Base-by-base conservation (phyloP, 2,329 filamentous ascomycete genomes). In the Fusarium nygamai region DNA sequence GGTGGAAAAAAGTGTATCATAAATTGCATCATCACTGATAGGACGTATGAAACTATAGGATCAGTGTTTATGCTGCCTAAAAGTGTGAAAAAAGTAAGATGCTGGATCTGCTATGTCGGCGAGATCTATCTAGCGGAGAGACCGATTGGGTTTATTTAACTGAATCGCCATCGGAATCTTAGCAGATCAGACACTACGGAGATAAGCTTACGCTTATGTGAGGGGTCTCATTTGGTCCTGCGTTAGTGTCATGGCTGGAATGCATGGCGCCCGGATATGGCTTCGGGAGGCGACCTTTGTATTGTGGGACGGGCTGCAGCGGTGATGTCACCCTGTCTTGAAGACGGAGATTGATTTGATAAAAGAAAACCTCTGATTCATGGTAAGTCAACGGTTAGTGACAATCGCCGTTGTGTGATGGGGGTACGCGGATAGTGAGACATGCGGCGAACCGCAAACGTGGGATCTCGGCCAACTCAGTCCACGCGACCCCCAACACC, bases 211-310 rank as follows among this genome's bases (percentile, higher is more conserved):
- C 41, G 3, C 20, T 44, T 14, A 12, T 4, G 1, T 22, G 14
- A 24, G 19, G n/a, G 34, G 24, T 27, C 17, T 31, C 20, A 27
- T 16, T n/a, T 62, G 10, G 12, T 43, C 36, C 43, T 27, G 31
- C 31, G 41, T 27, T 19, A 27, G 51, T 5, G 27, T 39, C 34
- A n/a, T 5, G 19, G 22, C 7, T 70, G 67, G 67, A 70, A 70
- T 70, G 66, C 14, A 36, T 38, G 66, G 46, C 60, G 53, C 47
- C 66, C 53, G 66, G 53, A 70, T 44, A 70, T 66, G 60, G 67
- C 53, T 44, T 24, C 16, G 33, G 27, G n/a, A 43, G 24, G 34
- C 14, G 13, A 47, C n/a, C 12, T 56, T 27, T 14, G 22, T 12
- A 10, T 19, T 7, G n/a, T 10, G 39, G 10, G 14, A 22, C 4